A percentile compares a stretch with the other conserved stretches of the same genome.
Conservation (phyloP, 148 eudicot genomes). For the Arbutus unedo region DNA sequence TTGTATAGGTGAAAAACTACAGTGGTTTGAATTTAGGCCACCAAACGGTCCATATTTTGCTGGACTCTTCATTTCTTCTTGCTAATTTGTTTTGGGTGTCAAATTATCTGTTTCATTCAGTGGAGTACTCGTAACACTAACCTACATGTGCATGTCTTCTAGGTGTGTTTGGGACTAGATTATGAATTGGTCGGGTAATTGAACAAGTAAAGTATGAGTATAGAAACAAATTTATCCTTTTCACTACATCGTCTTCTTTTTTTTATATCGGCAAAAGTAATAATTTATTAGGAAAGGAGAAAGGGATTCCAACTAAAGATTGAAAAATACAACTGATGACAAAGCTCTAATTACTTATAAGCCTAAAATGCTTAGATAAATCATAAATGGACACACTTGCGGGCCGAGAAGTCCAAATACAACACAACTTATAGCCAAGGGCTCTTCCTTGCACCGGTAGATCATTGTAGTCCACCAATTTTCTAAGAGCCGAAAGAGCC, state of each 20-base stretch:
- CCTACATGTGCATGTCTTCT: background rate
- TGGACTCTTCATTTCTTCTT: background rate
- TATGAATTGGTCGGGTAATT: background rate
- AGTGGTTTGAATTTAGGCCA: background rate
- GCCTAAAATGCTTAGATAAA: no score
- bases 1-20: background rate
- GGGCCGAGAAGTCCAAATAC: no score
- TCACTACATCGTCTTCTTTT: background rate
- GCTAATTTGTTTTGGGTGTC: background rate
- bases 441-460: no score
- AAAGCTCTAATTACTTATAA: no score
- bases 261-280: background rate
- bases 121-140: background rate
- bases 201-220: background rate
- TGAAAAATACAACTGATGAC: no score
- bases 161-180: background rate
- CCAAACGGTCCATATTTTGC: background rate
- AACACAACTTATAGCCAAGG: no score
- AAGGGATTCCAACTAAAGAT: no score
- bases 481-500: no score
- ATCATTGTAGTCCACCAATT: no score
- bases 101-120: background rate
- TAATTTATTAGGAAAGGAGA: no score
- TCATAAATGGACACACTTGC: no score
- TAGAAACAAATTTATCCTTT: background rate